A percentile compares a stretch with the other conserved stretches of the same genome.
Conservation (phyloP, 2,329 filamentous ascomycete species). For the Trichoderma citrinoviride region DNA sequence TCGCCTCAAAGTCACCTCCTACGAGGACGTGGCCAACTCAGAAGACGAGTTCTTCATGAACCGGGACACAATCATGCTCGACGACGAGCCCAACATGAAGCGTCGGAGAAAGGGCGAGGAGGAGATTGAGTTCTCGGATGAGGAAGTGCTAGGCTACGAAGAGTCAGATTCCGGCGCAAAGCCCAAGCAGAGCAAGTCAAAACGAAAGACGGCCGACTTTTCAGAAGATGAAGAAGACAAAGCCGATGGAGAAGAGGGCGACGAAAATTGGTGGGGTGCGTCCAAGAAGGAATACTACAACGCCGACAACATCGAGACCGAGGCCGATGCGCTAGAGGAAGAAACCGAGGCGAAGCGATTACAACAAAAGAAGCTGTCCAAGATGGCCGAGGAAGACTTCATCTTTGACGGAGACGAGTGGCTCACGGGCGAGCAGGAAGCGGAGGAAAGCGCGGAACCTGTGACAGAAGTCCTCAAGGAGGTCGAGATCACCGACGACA, state of each 20-base stretch:
- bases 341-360: constrained; percentile 84
- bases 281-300: constrained; percentile 91
- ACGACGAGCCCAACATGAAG: constrained; percentile 77
- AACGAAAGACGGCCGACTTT: constrained; percentile 27
- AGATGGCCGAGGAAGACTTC: constrained; percentile 90
- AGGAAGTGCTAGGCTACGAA: constrained; percentile 56
- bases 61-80: constrained; percentile 80
- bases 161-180: constrained; percentile 47
- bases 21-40: constrained; percentile 85
- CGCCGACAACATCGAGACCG: constrained; percentile 68
- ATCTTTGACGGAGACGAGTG: constrained; percentile 89
- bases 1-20: constrained; percentile 62
- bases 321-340: constrained; percentile 76
- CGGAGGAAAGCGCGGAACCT: constrained; percentile 54
- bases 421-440: constrained; percentile 57
- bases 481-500: constrained; percentile 74
- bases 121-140: constrained; percentile 61
- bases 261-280: constrained; percentile 77
- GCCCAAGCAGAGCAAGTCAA: constrained; percentile 16
- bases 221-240: constrained; percentile 59
- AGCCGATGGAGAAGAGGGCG: constrained; percentile 50
- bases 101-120: constrained; percentile 72
- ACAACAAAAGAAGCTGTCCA: constrained; percentile 85
- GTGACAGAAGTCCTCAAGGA: constrained; percentile 86
- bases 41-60: constrained; percentile 92